Evolutionary conservation across 2,329 filamentous ascomycete genomes (phyloP).

Genomic region (Tympanopsis confertula): DNA sequence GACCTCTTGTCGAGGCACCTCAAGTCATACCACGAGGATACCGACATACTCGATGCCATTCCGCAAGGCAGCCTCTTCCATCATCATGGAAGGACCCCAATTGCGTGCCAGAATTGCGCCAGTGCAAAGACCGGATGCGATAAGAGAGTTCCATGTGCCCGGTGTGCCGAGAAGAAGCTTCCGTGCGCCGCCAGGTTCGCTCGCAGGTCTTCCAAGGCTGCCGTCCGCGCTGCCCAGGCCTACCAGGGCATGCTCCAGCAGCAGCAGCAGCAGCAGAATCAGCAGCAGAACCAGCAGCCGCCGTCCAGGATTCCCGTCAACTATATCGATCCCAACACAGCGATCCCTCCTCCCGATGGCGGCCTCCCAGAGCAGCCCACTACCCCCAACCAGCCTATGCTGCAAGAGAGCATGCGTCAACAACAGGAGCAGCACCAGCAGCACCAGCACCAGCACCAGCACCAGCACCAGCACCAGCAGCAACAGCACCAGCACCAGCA

Average conservation of each 20-base stretch:
- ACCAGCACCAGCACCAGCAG: not conserved
- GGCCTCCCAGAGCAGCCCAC: not conserved
- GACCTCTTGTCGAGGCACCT: not conserved
- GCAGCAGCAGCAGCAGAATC: not conserved
- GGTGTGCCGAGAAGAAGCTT: conserved; percentile 35
- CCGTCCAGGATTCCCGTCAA: not conserved
- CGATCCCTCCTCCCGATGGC: not conserved
- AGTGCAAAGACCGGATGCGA: conserved; percentile 39
- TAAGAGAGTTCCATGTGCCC: conserved; percentile 34
- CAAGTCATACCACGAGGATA: not conserved
- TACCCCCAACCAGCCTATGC: not conserved
- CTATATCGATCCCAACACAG: not conserved
- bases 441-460: conserved; percentile 4
- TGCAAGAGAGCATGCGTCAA: conserved; percentile 2
- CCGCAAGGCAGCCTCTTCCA: not conserved
- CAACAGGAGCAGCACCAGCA: conserved; percentile 17
- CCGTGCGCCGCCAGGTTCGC: conserved; percentile 35
- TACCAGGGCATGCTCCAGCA: conserved; percentile 4
- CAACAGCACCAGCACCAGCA: conserved; percentile 11
- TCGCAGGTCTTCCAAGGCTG: conserved; percentile 34
- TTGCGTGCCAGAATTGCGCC: conserved; percentile 36
- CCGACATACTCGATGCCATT: not conserved
- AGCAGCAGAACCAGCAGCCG: not conserved
- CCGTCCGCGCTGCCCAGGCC: conserved; percentile 28
- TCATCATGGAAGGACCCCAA: conserved; percentile 22